Evolutionary conservation across 371 early-diverging fungal genomes (phyloP).

Genomic region (Actinomortierella ambigua): DNA sequence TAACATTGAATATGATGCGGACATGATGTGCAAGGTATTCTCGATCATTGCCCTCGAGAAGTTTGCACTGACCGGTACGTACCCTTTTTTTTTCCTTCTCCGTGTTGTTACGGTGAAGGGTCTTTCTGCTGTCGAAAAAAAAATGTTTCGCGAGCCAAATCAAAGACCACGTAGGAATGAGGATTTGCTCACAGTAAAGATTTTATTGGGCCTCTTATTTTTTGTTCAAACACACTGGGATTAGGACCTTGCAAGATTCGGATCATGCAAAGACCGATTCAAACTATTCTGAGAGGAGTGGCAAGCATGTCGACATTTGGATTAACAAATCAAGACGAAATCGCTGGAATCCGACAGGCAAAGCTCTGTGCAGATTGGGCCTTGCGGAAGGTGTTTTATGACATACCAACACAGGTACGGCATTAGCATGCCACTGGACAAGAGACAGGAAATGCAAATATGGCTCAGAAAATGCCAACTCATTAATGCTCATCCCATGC

Average conservation of each 20-base stretch:
- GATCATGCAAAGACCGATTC: conserved; percentile 34
- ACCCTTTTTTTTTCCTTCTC: neutral
- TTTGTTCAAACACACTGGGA: no score
- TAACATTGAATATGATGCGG: conserved; percentile 40
- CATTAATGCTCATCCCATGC: no score
- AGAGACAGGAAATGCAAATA: neutral
- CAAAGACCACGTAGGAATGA: no score
- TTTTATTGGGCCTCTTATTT: neutral
- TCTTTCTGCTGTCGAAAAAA: no score
- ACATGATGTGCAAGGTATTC: conserved; percentile 43
- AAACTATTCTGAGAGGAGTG: conserved; percentile 12
- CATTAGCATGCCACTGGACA: neutral
- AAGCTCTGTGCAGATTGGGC: conserved; percentile 46
- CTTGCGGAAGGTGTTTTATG: conserved; percentile 34
- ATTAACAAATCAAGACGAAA: conserved; percentile 27
- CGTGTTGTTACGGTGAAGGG: no score
- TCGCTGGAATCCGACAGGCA: conserved; percentile 33
- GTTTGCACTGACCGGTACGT: conserved; percentile 42
- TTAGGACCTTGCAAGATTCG: conserved; percentile 31
- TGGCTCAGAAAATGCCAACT: no score
- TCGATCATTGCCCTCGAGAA: conserved; percentile 50
- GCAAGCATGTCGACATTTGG: conserved; percentile 29
- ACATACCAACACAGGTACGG: conserved; percentile 19
- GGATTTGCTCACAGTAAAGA: no score
- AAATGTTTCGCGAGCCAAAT: no score